Percentiles rank a stretch among this genome's conserved stretches.
Evolutionary conservation across 2,329 filamentous ascomycete genomes (phyloP).

Genomic region (Neofusicoccum laricinum): DNA sequence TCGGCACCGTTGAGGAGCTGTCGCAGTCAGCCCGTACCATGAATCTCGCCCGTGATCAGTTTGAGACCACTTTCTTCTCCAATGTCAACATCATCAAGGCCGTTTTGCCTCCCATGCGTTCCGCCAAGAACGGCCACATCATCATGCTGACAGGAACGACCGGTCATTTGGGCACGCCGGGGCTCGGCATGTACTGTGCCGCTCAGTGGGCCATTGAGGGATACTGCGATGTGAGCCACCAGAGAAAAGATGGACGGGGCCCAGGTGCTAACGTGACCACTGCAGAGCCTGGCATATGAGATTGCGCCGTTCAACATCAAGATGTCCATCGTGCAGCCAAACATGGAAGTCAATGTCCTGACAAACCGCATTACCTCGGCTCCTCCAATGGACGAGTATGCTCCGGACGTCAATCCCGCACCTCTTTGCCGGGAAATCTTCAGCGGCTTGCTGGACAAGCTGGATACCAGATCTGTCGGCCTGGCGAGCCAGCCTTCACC

Average conservation of each 20-base stretch:
- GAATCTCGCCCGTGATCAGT: slow-evolving; percentile 83
- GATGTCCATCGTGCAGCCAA: slow-evolving; percentile 92
- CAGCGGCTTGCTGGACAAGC: slow-evolving; percentile 70
- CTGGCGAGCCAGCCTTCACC: slow-evolving; percentile 19
- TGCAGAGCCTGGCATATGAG: slow-evolving; percentile 79
- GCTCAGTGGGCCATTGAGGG: slow-evolving; percentile 94
- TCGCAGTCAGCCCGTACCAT: slow-evolving; percentile 69
- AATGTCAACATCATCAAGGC: slow-evolving; percentile 96
- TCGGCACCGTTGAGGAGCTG: slow-evolving; percentile 89
- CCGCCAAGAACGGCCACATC: slow-evolving; percentile 81
- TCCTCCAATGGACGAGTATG: slow-evolving; percentile 70
- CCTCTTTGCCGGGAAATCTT: slow-evolving; percentile 83
- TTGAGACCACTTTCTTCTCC: slow-evolving; percentile 92
- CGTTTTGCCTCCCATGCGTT: slow-evolving; percentile 73
- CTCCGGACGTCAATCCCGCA: slow-evolving; percentile 67
- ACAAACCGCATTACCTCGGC: slow-evolving; percentile 85
- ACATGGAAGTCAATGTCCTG: slow-evolving; percentile 84
- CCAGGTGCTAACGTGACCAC: not conserved
- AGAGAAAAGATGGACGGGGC: not conserved
- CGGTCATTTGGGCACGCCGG: slow-evolving; percentile 91
- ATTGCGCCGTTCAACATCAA: slow-evolving; percentile 95
- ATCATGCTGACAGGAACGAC: slow-evolving; percentile 83
- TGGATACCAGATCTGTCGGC: slow-evolving; percentile 49
- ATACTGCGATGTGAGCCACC: slow-evolving; percentile 72
- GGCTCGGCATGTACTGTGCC: slow-evolving; percentile 85